phyloP scores from a whole-genome alignment of 139 green algal species.

The Nannochloris sp. region DNA sequence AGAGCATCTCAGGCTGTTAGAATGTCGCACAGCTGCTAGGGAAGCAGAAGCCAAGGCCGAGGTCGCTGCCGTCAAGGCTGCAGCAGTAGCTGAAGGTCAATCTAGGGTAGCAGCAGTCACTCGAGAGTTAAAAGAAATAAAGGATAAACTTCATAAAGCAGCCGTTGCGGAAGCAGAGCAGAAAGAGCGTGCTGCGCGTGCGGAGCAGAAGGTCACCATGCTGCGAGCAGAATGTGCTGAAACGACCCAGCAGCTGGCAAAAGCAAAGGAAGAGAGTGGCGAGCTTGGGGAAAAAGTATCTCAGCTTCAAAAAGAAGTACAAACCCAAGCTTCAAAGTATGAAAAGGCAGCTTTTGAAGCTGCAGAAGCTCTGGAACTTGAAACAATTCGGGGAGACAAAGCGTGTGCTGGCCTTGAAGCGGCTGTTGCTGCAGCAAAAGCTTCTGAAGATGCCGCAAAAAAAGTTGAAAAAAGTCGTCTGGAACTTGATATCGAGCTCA shows the following conservation, averaged over 20 bases:
- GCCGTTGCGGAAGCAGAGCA: not conserved
- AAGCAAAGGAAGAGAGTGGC: not conserved
- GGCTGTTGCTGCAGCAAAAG: not conserved
- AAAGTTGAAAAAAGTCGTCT: not conserved
- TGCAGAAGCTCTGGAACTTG: not conserved
- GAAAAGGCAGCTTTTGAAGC: not conserved
- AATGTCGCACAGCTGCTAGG: slow-evolving; percentile 15
- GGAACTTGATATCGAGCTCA: not conserved
- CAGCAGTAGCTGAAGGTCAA: not conserved
- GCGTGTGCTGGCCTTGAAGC: not conserved
- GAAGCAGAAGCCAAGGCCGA: slow-evolving; percentile 3
- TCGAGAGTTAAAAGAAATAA: not conserved
- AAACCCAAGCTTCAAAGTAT: not conserved
- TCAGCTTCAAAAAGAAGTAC: not conserved
- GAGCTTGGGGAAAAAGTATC: not conserved
- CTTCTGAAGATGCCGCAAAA: not conserved
- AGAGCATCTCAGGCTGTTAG: slow-evolving; percentile 21
- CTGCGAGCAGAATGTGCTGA: not conserved
- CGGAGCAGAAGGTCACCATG: not conserved
- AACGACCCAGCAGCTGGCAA: not conserved
- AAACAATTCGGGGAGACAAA: not conserved
- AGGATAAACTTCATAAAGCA: not conserved
- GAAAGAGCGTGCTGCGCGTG: not conserved
- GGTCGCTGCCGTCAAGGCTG: not conserved
- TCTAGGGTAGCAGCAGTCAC: not conserved